Evolutionary conservation across 495 filamentous ascomycete genomes (phyloP), one percentile per base, ranked within the genome.

Genomic region (Friedmanniomyces simplex): DNA sequence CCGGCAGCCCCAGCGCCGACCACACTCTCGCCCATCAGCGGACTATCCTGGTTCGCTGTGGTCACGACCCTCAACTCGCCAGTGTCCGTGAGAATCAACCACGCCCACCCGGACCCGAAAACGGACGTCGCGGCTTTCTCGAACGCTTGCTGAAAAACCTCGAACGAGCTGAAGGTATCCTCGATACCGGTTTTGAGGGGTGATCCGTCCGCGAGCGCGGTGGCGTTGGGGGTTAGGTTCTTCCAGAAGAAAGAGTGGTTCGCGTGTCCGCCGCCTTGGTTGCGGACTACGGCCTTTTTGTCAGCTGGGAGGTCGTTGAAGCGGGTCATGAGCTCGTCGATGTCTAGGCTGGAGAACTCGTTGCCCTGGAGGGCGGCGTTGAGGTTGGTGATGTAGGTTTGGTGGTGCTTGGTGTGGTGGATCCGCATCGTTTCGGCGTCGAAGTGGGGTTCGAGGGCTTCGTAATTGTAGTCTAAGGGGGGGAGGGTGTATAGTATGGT

Each of bases 231-330:
- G 32, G 57, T 56, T 1, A 73, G 60, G 58, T 72, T 73, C 60
- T 66, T 60, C 71, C 71, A 73, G 62, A 73, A 73, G 54, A 73
- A 67, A 20, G 64, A 67, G 63, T 73, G 71, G 50, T 73, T 73
- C 61, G 72, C 67, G 54, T 73, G 71, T 12, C 71, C 71, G 43
- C 71, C 71, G 21, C 68, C 71, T 37, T 73, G 67, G 64, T 71
- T 72, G 14, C 59, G 58, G 42, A 73, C 71, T 45, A 34, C 60
- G 2, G 48, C 59, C 18, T 50, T 47, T 42, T 58, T 54, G 16
- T 62, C 60, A 11, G 60, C 47, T 0, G 55, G 55, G 12, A 62
- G 37, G 13, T 62, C 46, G 55, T 54, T 49, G 25, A 62, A n/a
- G 25, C 57, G 48, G 25, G 47, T 42, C 22, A 62, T 25, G 1